Conservation (phyloP, 176 grass and related monocot genomes). For the Urochloa ruziziensis region DNA sequence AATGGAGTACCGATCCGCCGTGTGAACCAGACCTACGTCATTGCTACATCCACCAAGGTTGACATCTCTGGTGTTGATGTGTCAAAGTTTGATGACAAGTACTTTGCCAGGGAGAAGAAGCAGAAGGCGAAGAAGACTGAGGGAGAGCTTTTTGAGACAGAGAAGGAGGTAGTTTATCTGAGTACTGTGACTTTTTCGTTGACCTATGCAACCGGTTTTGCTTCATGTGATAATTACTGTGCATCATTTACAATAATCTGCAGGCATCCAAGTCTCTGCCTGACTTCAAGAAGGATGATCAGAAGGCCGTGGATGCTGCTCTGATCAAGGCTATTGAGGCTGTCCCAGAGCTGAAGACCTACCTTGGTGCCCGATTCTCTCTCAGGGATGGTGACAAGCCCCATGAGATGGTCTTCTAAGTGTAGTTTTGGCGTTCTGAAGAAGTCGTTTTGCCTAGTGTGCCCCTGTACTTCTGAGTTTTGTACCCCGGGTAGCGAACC, state of each 20-base stretch:
- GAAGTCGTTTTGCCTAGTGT: constrained; percentile 39
- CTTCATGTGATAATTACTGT: neutral
- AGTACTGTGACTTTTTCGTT: neutral
- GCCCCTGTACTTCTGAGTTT: constrained; percentile 31
- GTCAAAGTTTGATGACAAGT: constrained; percentile 80
- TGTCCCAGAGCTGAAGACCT: constrained; percentile 76
- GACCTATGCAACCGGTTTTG: neutral
- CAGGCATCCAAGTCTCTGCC: constrained; percentile 66
- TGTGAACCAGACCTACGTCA: constrained; percentile 91
- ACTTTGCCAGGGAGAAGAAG: constrained; percentile 86
- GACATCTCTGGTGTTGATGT: constrained; percentile 79
- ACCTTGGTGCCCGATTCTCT: constrained; percentile 71
- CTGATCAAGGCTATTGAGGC: constrained; percentile 71
- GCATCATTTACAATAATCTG: neutral
- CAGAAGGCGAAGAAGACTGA: constrained; percentile 70
- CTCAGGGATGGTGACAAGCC: constrained; percentile 92
- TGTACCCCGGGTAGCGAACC: constrained; percentile 26
- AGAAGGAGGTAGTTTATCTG: constrained; percentile 51
- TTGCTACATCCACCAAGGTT: constrained; percentile 88
- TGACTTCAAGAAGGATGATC: constrained; percentile 78
- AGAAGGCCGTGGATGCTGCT: constrained; percentile 72
- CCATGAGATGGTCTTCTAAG: constrained; percentile 88
- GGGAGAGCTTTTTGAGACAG: constrained; percentile 83
- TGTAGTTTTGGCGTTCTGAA: constrained; percentile 3
- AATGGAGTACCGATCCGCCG: constrained; percentile 91